Base-by-base conservation (phyloP, 1,139 yeast species). In the Geotrichum macrosporum region DNA sequence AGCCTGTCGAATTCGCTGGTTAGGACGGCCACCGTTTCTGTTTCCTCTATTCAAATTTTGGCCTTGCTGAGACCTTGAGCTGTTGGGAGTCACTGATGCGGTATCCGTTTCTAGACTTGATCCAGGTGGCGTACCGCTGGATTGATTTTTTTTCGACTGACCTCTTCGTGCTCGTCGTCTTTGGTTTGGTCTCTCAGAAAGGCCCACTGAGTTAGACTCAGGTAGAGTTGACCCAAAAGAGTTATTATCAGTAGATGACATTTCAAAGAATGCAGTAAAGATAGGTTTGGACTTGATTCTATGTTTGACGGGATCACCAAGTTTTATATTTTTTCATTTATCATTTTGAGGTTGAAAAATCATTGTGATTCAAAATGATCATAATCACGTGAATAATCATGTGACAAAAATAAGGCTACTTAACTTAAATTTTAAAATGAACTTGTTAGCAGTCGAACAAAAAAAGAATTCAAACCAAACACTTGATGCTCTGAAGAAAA, bases 1-100 rank as follows among this genome's bases (percentile, higher is more conserved):
- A 9, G 50, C 50, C 19, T 26, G 30, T 16, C 29, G n/a, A 18
- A 44, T 30, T 16, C 50, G 47, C 27, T 49, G 52, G 21, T 35
- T 48, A 2, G 48, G 47, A 15, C 51, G 44, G 15, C 20, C 16
- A 10, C 20, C 31, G 4, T n/a, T n/a, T 19, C 20, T 18, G 12
- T 24, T 27, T 16, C 26, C 26, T 27, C 26, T 19, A n/a, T n/a
- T n/a, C n/a, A n/a, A n/a, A n/a, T n/a, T n/a, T n/a, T n/a, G n/a
- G n/a, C n/a, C n/a, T n/a, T n/a, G n/a, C 10, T 13, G n/a, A 5
- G 6, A 6, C 8, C 10, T 18, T 16, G 29, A 13, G 19, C 8
- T 2, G 19, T 13, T 20, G 5, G 40, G 2, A 22, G 30, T 15
- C n/a, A 19, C 22, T 4, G 31, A 18, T n/a, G 31, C 12, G n/a